A percentile compares a stretch with the other conserved stretches of the same genome.
Evolutionary conservation across 306 rosid species (phyloP).

Genomic region (Trifolium dubium): DNA sequence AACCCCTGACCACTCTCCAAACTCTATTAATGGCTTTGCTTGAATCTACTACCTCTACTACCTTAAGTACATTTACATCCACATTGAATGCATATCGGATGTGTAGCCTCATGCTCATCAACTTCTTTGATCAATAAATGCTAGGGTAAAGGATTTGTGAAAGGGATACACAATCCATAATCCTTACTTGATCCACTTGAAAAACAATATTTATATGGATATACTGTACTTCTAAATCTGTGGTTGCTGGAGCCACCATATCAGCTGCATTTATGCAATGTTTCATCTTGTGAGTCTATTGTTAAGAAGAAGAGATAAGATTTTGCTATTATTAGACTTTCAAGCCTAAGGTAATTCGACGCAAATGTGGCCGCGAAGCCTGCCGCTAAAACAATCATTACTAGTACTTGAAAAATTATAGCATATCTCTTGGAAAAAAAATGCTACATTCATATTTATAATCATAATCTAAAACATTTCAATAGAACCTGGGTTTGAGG

Average conservation of each 20-base stretch:
- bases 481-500: not conserved
- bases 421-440: not conserved
- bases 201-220: not conserved
- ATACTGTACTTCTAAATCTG: constrained; percentile 17
- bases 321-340: constrained; percentile 1
- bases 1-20: not conserved
- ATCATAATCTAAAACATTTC: not conserved
- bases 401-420: constrained; percentile 23
- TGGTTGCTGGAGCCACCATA: constrained; percentile 40
- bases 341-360: not conserved
- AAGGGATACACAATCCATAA: constrained; percentile 23
- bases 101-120: constrained; percentile 36
- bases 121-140: constrained; percentile 37
- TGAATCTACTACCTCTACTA: constrained; percentile 10
- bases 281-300: constrained; percentile 29
- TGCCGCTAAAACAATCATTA: constrained; percentile 10
- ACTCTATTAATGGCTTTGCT: constrained; percentile 29
- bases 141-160: not conserved
- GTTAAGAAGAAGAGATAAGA: constrained; percentile 2
- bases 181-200: not conserved
- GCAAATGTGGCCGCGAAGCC: not conserved
- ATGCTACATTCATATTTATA: not conserved
- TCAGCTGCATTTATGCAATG: constrained; percentile 46
- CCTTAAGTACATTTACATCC: constrained; percentile 16
- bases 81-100: constrained; percentile 39